Evolutionary conservation across 306 rosid species (phyloP).

Genomic region (Arachis stenosperma): DNA sequence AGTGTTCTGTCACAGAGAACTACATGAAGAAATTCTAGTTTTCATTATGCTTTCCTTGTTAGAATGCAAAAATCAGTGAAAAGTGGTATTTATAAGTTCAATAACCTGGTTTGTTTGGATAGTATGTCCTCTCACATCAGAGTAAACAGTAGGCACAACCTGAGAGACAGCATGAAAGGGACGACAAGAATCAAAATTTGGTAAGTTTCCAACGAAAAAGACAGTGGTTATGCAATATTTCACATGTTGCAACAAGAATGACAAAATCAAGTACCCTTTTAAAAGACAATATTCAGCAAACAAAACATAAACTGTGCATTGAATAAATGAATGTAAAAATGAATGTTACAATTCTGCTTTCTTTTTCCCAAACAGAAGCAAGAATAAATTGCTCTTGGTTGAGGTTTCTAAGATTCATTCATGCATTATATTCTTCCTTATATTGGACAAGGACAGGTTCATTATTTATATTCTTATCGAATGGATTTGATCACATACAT

Average conservation of each 20-base stretch:
- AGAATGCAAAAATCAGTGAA: constrained; percentile 6
- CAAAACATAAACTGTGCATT: not conserved
- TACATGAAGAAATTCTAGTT: constrained; percentile 51
- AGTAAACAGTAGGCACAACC: constrained; percentile 97
- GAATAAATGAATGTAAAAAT: not conserved
- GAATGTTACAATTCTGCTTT: too few relatives aligned
- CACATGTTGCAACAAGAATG: not conserved
- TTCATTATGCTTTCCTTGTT: constrained; percentile 17
- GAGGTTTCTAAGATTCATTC: not conserved
- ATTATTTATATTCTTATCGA: not conserved
- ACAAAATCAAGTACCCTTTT: constrained; percentile 4
- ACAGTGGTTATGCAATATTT: not conserved
- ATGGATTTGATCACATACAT: not conserved
- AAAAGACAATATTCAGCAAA: not conserved
- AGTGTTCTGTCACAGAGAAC: constrained; percentile 98
- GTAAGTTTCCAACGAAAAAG: not conserved
- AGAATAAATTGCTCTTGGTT: not conserved
- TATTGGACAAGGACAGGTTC: not conserved
- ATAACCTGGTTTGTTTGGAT: constrained; percentile 96
- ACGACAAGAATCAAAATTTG: constrained; percentile 14
- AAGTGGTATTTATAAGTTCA: constrained; percentile 21
- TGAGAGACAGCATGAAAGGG: constrained; percentile 39
- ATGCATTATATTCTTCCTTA: not conserved
- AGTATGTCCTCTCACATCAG: constrained; percentile 77
- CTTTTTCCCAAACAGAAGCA: not conserved